Percentiles rank a stretch among this genome's conserved stretches.
These are phyloP conservation scores for Sporothrix euskadiensis DNA, from an alignment of 2,329 filamentous ascomycete species.

Conservation along the genomic window DNA sequence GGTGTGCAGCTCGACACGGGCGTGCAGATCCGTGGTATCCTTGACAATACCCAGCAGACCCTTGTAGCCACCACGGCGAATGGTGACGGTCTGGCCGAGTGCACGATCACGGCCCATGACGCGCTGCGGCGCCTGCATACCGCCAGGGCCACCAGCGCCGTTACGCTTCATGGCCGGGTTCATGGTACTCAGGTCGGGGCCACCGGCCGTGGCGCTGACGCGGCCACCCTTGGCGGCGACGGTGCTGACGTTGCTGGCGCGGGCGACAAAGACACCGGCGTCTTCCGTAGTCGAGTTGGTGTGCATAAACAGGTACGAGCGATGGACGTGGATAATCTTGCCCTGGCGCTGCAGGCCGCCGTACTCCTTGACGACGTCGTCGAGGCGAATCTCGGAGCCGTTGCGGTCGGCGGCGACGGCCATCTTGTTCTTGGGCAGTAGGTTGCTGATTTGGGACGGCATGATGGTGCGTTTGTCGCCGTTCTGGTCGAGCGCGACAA, in stretches of 20 bases:
- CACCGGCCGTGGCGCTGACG: conserved; percentile 58
- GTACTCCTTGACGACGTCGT: conserved; percentile 89
- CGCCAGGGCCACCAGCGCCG: conserved; percentile 54
- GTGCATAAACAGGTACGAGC: conserved; percentile 88
- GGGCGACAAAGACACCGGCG: conserved; percentile 83
- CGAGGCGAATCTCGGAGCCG: conserved; percentile 86
- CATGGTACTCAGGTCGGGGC: conserved; percentile 84
- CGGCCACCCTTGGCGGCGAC: conserved; percentile 93
- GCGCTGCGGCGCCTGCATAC: conserved; percentile 68
- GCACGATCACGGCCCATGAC: conserved; percentile 78
- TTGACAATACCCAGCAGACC: conserved; percentile 93
- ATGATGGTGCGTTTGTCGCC: conserved; percentile 78
- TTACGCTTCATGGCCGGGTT: conserved; percentile 84
- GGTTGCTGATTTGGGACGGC: conserved; percentile 89
- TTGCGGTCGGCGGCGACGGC: conserved; percentile 91
- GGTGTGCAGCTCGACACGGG: conserved; percentile 88
- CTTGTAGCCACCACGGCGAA: conserved; percentile 86
- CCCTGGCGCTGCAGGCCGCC: conserved; percentile 83
- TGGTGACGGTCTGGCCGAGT: conserved; percentile 87
- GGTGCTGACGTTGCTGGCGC: conserved; percentile 81
- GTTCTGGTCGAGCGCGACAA: conserved; percentile 88
- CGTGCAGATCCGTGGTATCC: conserved; percentile 82
- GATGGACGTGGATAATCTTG: conserved; percentile 89
- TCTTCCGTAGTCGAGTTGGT: conserved; percentile 84
- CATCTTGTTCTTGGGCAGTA: conserved; percentile 76